A percentile compares a stretch with the other conserved stretches of the same genome.
These are phyloP conservation scores for Cordyceps pruinosa DNA, from an alignment of 2,329 filamentous ascomycete genomes.

Conservation along the genomic window DNA sequence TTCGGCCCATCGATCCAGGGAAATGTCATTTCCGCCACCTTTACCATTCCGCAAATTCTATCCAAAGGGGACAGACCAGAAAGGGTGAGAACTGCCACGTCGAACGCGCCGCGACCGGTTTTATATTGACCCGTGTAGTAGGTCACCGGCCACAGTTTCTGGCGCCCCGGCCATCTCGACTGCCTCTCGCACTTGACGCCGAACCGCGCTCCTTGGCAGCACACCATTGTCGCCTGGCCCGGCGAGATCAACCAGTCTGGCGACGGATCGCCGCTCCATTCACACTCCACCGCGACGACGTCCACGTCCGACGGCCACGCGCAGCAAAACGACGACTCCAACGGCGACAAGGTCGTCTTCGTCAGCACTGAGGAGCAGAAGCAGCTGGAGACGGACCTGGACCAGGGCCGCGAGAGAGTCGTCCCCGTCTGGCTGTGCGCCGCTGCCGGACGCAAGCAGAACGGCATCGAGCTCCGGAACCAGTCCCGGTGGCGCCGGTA, in stretches of 20 bases:
- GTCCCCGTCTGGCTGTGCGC: constrained; percentile 86
- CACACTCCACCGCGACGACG: constrained; percentile 21
- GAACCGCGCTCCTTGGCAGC: constrained; percentile 76
- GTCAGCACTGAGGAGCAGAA: constrained; percentile 63
- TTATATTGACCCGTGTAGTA: not conserved
- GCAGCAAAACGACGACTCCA: constrained; percentile 41
- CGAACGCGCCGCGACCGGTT: not conserved
- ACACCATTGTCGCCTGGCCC: constrained; percentile 90
- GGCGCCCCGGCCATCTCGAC: constrained; percentile 82
- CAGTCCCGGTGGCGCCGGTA: constrained; percentile 83
- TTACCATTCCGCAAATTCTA: constrained; percentile 54
- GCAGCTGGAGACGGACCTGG: constrained; percentile 66
- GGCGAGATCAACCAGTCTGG: constrained; percentile 62
- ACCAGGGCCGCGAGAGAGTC: constrained; percentile 65
- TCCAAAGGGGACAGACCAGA: constrained; percentile 50
- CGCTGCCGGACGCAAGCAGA: constrained; percentile 56
- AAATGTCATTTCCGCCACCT: constrained; percentile 59
- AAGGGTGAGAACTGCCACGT: constrained; percentile 43
- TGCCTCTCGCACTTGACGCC: constrained; percentile 83
- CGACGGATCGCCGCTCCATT: not conserved
- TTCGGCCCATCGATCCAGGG: constrained; percentile 37
- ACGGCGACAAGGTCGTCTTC: constrained; percentile 36
- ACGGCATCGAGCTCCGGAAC: constrained; percentile 69
- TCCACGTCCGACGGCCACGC: constrained; percentile 35
- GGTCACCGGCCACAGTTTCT: not conserved